phyloP scores from a whole-genome alignment of 2,329 filamentous ascomycete genomes.

The Monilinia polystroma region DNA sequence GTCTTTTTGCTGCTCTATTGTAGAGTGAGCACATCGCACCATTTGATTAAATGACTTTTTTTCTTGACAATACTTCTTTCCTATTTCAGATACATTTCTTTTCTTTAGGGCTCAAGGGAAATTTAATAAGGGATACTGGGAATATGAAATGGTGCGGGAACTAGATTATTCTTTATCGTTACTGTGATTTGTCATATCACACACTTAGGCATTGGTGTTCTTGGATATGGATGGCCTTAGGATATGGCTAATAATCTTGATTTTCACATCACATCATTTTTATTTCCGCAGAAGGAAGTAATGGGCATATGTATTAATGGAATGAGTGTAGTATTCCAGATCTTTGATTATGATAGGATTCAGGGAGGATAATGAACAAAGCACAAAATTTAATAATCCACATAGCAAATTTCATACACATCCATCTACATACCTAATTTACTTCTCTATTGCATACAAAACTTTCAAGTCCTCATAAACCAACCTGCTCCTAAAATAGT shows the following conservation, averaged over 20 bases:
- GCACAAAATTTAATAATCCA: slow-evolving; percentile 1
- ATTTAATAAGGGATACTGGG: background rate
- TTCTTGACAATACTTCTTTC: slow-evolving; percentile 13
- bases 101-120: background rate
- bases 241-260: background rate
- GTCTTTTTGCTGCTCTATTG: slow-evolving; percentile 23
- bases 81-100: background rate
- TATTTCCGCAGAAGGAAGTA: background rate
- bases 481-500: background rate
- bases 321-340: background rate
- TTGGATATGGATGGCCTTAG: background rate
- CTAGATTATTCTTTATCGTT: background rate
- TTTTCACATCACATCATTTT: background rate
- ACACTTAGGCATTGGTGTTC: background rate
- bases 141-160: background rate
- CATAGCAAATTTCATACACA: background rate
- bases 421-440: no score
- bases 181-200: background rate
- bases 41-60: background rate
- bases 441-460: background rate
- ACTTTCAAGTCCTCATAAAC: background rate
- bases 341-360: background rate
- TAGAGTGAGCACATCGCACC: slow-evolving; percentile 12
- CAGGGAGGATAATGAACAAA: background rate
- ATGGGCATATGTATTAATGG: background rate